Evolutionary conservation across 2,329 filamentous ascomycete genomes (phyloP).

Genomic region (Aspergillus texensis): DNA sequence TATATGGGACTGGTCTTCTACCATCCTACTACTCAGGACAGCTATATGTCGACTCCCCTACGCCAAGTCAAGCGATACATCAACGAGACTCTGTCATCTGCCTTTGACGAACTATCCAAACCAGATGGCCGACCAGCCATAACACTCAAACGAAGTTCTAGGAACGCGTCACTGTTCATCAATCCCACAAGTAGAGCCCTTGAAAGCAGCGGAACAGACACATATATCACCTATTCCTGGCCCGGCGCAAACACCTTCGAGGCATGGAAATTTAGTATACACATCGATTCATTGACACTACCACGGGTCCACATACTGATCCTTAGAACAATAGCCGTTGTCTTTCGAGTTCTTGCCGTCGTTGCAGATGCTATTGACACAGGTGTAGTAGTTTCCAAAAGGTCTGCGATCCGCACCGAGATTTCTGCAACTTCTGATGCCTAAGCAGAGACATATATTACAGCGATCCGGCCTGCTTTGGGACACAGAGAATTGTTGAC

Average conservation of each 20-base stretch:
- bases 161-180: conserved; percentile 27
- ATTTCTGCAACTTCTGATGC: neutral
- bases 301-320: neutral
- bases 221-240: conserved; percentile 49
- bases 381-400: conserved; percentile 57
- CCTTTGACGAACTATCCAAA: conserved; percentile 30
- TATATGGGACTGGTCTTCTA: neutral
- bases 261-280: conserved; percentile 55
- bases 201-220: conserved; percentile 25
- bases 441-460: conserved; percentile 63
- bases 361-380: conserved; percentile 56
- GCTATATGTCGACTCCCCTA: conserved; percentile 5
- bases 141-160: conserved; percentile 31
- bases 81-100: conserved; percentile 26
- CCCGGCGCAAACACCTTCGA: conserved; percentile 59
- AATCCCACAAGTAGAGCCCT: conserved; percentile 32
- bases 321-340: conserved; percentile 47
- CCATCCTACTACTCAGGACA: neutral
- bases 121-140: conserved; percentile 33
- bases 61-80: conserved; percentile 34
- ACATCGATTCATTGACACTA: neutral
- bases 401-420: conserved; percentile 42
- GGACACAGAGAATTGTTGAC: conserved; percentile 60
- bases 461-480: conserved; percentile 61
- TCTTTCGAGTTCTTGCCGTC: conserved; percentile 59